Evolutionary conservation across 2,329 filamentous ascomycete species (phyloP), one percentile per base, ranked within the genome.

Genomic region (Colletotrichum truncatum): DNA sequence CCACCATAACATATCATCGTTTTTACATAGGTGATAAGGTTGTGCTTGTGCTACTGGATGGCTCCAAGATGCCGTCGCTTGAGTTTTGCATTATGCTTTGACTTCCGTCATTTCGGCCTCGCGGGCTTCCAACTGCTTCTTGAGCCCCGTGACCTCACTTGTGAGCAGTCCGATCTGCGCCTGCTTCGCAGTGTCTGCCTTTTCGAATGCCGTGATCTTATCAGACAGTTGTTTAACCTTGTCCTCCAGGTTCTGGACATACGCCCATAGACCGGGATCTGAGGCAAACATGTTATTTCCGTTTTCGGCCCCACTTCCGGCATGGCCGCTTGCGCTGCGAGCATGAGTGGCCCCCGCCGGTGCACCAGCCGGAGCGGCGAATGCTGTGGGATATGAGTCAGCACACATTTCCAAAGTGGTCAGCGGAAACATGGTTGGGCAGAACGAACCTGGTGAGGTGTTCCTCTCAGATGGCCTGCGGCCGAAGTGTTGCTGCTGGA

Each of bases 211-310:
- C 38, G 68, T 53, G 38, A 74, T 73, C 55, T 77, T 75, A 16
- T 85, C 82, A 36, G 76, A 78, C 21, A 86, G 71, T 11, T 78
- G 75, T 59, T 82, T 81, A n/a, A 86, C 74, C 68, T 80, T 81
- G 11, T 88, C 85, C 72, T 95, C 92, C 52, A 95, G 81, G 16
- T 84, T 85, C 61, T 93, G 89, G 32, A 94, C 87, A 71, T 93
- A 93, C 4, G 84, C 80, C 90, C 90, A 93, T 8, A 94, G 80
- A 41, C 88, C 89, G 67, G 88, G 83, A 53, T 89, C 87, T 16
- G 81, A 81, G 55, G 87, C 81, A 75, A 93, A 90, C 66, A 93
- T 83, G 70, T 93, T 93, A 67, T 87, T 87, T 68, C 87, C 87
- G 72, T 87, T 89, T 65, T 86, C 87, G 14, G 81, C 84, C 51